These are phyloP conservation scores for Mycena rebaudengoi DNA, from an alignment of 768 basidiomycete species.

Conservation along the genomic window DNA sequence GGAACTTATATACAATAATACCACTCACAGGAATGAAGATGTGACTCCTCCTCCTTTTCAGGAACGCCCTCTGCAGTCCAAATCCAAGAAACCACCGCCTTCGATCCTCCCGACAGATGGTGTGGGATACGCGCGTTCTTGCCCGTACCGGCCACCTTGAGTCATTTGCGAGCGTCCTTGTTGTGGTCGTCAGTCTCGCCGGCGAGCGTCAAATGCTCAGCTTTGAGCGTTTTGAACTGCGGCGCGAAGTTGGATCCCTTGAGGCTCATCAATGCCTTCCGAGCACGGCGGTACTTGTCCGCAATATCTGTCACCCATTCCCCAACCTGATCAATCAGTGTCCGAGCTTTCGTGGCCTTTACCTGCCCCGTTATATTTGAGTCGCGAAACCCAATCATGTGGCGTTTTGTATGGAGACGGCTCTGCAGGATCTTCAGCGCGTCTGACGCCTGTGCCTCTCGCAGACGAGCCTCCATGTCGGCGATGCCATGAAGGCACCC, in stretches of 20 bases:
- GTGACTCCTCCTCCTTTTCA: not conserved
- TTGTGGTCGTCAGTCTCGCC: not conserved
- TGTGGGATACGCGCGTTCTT: not conserved
- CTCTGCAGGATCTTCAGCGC: not conserved
- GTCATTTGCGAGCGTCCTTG: not conserved
- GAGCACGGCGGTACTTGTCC: not conserved
- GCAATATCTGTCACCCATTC: not conserved
- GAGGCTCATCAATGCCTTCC: not conserved
- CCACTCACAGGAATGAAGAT: not conserved
- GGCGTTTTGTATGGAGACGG: not conserved
- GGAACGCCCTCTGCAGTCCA: not conserved
- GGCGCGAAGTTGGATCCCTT: not conserved
- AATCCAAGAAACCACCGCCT: not conserved
- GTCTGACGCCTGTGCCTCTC: not conserved
- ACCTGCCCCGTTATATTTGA: not conserved
- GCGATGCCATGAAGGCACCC: not conserved
- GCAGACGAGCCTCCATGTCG: not conserved
- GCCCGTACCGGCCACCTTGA: not conserved
- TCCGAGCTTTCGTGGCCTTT: not conserved
- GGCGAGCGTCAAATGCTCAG: not conserved
- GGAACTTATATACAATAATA: not conserved
- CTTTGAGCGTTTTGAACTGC: not conserved
- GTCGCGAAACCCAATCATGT: not conserved
- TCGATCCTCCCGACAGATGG: not conserved
- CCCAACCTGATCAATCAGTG: not conserved